Evolutionary conservation across 2,329 filamentous ascomycete species (phyloP), one percentile per base, ranked within the genome.

Genomic region (Ustulina deusta): DNA sequence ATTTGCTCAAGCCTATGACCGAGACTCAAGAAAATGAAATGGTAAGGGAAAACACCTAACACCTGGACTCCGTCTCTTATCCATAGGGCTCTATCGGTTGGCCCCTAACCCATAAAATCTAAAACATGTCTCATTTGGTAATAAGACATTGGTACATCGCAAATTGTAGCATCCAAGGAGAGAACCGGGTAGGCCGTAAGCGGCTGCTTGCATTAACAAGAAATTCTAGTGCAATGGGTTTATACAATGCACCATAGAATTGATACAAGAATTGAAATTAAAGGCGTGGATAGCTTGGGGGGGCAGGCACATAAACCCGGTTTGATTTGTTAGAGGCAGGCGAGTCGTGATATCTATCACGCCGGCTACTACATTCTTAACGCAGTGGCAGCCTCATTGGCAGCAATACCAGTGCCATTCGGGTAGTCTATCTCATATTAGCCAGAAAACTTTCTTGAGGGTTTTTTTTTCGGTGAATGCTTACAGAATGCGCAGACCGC

Each of bases 401-500:
- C 40, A 42, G 25, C 17, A 40, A 68, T 6, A 55, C 67, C 68
- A 15, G 65, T 65, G 55, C 66, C 65, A 27, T 72, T 72, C 46
- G 70, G 70, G 34, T 71, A 72, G 52, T 65, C 70, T 72, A 29
- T 46, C 3, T 36, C 29, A 32, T 44, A 10, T 71, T 63, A 71
- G 69, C 38, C 38, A 11, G 11, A 0, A 40, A 20, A 9, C 22
- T 46, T 25, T 20, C 5, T 15, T 11, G 4, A 15, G 7, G 6
- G 17, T 42, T 46, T 54, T 49, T 52, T 3, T 27, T 22, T 25
- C 11, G n/a, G 20, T 2, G 1, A 44, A 17, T 54, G 84, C 86
- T 83, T 84, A 88, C 86, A 88, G 81, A 85, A 88, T n/a, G 86
- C 83, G 74, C 86, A 90, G 11, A 88, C 82, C 11, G 91, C 92